Evolutionary conservation across 2,329 filamentous ascomycete genomes (phyloP).

Genomic region (Paracorniculantispora psalliotae): DNA sequence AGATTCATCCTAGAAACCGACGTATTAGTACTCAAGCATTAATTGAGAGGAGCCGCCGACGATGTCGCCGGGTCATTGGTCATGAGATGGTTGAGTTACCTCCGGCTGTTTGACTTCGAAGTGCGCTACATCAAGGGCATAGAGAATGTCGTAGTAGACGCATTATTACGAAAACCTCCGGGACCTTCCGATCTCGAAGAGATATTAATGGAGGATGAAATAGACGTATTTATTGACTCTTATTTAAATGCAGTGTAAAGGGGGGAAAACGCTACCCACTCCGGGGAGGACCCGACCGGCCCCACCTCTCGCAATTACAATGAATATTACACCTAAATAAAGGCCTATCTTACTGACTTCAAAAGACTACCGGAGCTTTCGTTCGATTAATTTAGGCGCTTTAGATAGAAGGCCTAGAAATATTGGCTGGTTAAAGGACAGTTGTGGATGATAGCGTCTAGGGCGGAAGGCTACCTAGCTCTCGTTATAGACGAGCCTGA

Average conservation of each 20-base stretch:
- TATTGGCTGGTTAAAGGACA: neutral
- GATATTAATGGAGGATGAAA: neutral
- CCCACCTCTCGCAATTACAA: no score
- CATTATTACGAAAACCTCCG: neutral
- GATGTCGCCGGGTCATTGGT: neutral
- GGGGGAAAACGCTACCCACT: neutral
- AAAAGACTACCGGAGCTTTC: neutral
- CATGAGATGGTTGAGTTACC: neutral
- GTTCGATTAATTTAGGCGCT: neutral
- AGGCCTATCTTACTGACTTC: neutral
- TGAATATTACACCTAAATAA: neutral
- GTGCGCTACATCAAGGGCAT: neutral
- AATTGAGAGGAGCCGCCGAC: neutral
- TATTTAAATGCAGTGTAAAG: neutral
- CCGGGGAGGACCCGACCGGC: no score
- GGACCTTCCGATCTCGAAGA: neutral
- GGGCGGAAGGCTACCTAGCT: neutral
- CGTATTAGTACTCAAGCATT: neutral
- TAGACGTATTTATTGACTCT: neutral
- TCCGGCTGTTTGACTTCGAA: neutral
- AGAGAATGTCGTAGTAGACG: neutral
- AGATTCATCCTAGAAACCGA: neutral
- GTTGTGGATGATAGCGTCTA: neutral
- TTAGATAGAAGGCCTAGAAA: neutral
- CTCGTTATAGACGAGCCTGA: neutral